Evolutionary conservation across 257 asterid species (phyloP), one percentile per base, ranked within the genome.

Genomic region (Coffea canephora): DNA sequence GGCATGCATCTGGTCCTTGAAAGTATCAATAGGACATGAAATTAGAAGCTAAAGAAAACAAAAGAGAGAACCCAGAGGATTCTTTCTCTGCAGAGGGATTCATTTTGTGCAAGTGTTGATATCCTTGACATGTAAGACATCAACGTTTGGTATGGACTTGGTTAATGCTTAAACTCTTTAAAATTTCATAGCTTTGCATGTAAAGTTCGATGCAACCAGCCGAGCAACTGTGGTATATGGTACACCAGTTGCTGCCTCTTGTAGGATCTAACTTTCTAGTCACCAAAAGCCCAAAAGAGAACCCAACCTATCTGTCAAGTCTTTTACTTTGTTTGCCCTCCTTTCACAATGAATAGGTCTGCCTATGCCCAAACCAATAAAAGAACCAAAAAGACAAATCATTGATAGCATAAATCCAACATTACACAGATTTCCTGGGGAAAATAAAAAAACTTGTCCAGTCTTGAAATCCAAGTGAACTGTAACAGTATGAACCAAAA

Each of bases 1-100:
- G 49, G 87, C 91, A 14, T 91, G 89, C 82, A 76, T 79, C 79
- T 93, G 98, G 77, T 93, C 98, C 98, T 90, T 86, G 75, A 46
- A 49, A 16, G 21, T 73, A 82, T 77, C 64, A 41, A 41, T 16
- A 68, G 71, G 81, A 76, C 68, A 34, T 6, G 8, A 69, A 25
- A 50, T 16, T 34, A 52, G 36, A 19, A 19, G 76, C 31, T 43
- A 21, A 18, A 52, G 25, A 55, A 74, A 43, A 21, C 61, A 1
- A 43, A 6, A 31, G 6, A 27, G 50, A 49, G 55, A 41, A 19
- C 65, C 14, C 34, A 55, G n/a, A 16, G 62, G 23, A 55, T 16
- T 46, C 16, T 3, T 46, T 9, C 23, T 66, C 19, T 49, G 62
- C 71, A 52, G 78, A 52, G 48, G 61, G 73, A 78, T 50, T 71